Percentiles rank a stretch among this genome's conserved stretches.
Evolutionary conservation across 2,329 filamentous ascomycete genomes (phyloP).

Genomic region (Xylariaceae sp.): DNA sequence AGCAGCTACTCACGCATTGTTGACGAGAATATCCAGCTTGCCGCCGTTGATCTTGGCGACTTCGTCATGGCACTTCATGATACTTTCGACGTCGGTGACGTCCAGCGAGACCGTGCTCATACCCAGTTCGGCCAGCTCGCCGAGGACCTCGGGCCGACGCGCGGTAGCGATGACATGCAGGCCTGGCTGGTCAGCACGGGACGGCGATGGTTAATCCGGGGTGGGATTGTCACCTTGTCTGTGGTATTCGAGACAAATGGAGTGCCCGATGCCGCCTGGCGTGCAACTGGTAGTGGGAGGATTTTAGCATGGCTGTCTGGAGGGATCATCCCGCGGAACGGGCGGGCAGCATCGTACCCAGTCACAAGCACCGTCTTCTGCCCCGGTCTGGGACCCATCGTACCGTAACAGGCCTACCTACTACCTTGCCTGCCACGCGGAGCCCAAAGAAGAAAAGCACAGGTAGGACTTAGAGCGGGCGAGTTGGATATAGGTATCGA

Average conservation of each 20-base stretch:
- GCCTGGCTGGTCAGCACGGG: slow-evolving; percentile 32
- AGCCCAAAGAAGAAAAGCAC: background rate
- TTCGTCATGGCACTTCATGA: slow-evolving; percentile 44
- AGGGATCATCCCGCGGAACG: too few relatives aligned
- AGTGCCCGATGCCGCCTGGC: slow-evolving; percentile 55
- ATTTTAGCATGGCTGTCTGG: too few relatives aligned
- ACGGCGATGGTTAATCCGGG: background rate
- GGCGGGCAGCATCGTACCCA: slow-evolving; percentile 13
- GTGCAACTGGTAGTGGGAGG: slow-evolving; percentile 46
- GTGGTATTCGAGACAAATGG: slow-evolving; percentile 51
- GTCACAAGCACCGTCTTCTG: slow-evolving; percentile 27
- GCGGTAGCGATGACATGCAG: slow-evolving; percentile 56
- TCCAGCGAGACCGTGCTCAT: slow-evolving; percentile 51
- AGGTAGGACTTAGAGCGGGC: background rate
- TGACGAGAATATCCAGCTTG: slow-evolving; percentile 54
- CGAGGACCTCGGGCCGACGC: slow-evolving; percentile 46
- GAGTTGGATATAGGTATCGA: too few relatives aligned
- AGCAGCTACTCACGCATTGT: slow-evolving; percentile 48
- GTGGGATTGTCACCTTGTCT: slow-evolving; percentile 39
- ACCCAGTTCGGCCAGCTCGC: slow-evolving; percentile 42
- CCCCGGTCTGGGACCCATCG: slow-evolving; percentile 16
- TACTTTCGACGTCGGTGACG: slow-evolving; percentile 49
- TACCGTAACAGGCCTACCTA: background rate
- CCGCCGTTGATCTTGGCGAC: slow-evolving; percentile 48
- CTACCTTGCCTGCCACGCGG: too few relatives aligned